phyloP scores from a whole-genome alignment of 768 basidiomycete genomes.

The Phylloporus rhodoxanthus region DNA sequence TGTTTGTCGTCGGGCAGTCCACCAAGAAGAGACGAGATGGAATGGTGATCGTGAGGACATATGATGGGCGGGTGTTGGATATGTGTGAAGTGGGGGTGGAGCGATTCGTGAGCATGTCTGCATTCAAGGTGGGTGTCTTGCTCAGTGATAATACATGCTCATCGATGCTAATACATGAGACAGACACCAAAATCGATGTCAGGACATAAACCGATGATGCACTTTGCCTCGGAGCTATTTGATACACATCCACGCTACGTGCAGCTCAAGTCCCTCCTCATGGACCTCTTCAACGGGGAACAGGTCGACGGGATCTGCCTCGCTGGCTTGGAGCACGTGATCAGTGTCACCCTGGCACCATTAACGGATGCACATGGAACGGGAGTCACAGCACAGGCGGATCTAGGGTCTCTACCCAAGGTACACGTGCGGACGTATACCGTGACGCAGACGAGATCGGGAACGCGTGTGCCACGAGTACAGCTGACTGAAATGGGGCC shows the following conservation, averaged over 20 bases:
- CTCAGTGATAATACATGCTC: background rate
- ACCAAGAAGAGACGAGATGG: constrained; percentile 93
- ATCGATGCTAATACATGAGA: background rate
- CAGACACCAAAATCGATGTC: constrained; percentile 86
- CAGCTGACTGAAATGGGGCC: constrained; percentile 90
- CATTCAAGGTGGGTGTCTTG: constrained; percentile 62
- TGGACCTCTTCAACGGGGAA: constrained; percentile 89
- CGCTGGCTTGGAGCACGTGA: constrained; percentile 79
- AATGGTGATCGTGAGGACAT: constrained; percentile 81
- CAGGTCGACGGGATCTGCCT: constrained; percentile 79
- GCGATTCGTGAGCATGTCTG: constrained; percentile 67
- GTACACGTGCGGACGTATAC: constrained; percentile 89
- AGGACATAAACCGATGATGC: constrained; percentile 88
- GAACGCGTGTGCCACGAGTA: constrained; percentile 73
- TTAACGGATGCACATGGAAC: constrained; percentile 34
- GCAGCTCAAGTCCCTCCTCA: constrained; percentile 86
- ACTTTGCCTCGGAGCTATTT: constrained; percentile 93
- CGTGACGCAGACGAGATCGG: constrained; percentile 65
- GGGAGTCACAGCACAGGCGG: constrained; percentile 28
- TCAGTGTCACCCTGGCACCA: constrained; percentile 72
- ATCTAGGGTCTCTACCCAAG: constrained; percentile 55
- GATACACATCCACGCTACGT: constrained; percentile 89
- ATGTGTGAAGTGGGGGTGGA: constrained; percentile 95
- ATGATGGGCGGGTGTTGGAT: constrained; percentile 79
- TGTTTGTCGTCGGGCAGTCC: constrained; percentile 87